Base-by-base conservation (phyloP, 177 flowering plant species). In the Vitis hybrid region DNA sequence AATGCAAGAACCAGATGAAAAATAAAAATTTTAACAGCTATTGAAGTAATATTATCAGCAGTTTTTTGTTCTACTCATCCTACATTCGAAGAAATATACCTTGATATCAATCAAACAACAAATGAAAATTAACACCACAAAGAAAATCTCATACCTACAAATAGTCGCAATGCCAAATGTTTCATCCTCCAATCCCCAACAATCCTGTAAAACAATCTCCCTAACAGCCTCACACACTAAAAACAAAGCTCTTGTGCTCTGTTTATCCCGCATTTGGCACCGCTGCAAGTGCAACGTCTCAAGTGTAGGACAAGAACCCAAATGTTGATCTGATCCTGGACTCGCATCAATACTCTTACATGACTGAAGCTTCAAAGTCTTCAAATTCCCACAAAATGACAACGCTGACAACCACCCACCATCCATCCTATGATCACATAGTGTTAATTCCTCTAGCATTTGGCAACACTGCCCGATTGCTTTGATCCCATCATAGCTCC, bases 401-500 rank as follows among this genome's bases (percentile, higher is more conserved):
- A 96, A 72, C 0, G 80, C 98, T 2, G 97, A 81, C 67, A 94
- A 64, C 99, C 99, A 96, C 10, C 99, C 99, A 50, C 78, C 86
- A 21, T 91, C 99, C 95, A 96, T 87, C 78, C 85, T 80, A 63
- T 92, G 95, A 66, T 90, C 81, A 67, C 69, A 83, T 6, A 96
- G 34, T 2, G 90, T 87, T 69, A 93, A 77, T 74, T 96, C 97
- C 77, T 96, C 99, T 60, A 93, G 72, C 98, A 93, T 92, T 32
- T 82, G 88, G 71, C 99, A 95, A 62, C 99, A 91, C 75, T 90
- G 88, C 1, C 98, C 98, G 52, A 95, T 87, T 0, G 97, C 95
- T 64, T 91, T 91, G 52, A 93, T 85, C 82, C 99, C 99, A 67
- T 91, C 98, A 75, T 89, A 92, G 66, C 98, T 91, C 65, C 99